Conservation (phyloP, 2,329 filamentous ascomycete species). For the Triangularia verruculosa region DNA sequence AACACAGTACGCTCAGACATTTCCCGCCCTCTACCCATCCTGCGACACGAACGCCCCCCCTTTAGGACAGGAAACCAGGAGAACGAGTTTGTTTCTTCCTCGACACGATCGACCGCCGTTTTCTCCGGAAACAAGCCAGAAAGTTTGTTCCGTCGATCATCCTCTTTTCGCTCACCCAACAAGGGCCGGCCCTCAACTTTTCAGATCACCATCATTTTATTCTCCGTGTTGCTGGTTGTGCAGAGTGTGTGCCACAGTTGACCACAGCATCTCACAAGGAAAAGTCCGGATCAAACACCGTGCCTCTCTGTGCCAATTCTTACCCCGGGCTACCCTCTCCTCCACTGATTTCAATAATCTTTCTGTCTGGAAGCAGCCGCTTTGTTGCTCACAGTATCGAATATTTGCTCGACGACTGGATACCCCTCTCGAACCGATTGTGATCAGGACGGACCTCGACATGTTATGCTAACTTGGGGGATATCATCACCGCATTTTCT, state of each 20-base stretch:
- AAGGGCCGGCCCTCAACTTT: conserved; percentile 36
- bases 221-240: conserved; percentile 4
- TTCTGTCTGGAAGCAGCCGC: neutral
- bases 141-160: conserved; percentile 39
- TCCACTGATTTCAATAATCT: neutral
- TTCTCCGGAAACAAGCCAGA: conserved; percentile 27
- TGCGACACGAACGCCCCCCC: conserved; percentile 38
- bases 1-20: conserved; percentile 5
- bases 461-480: conserved; percentile 25
- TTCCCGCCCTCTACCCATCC: conserved; percentile 29
- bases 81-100: conserved; percentile 32
- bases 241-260: neutral
- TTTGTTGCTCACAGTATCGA: neutral
- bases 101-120: conserved; percentile 29
- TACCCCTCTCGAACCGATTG: neutral
- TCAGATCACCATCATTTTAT: conserved; percentile 18
- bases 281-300: conserved; percentile 9
- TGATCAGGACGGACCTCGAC: conserved; percentile 10
- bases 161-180: conserved; percentile 25
- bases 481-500: conserved; percentile 12
- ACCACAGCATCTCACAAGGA: conserved; percentile 3
- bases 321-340: neutral
- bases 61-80: conserved; percentile 33
- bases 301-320: conserved; percentile 8
- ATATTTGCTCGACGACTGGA: neutral